Conservation (phyloP, 2,329 filamentous ascomycete species). For the Colletotrichum abscissum region DNA sequence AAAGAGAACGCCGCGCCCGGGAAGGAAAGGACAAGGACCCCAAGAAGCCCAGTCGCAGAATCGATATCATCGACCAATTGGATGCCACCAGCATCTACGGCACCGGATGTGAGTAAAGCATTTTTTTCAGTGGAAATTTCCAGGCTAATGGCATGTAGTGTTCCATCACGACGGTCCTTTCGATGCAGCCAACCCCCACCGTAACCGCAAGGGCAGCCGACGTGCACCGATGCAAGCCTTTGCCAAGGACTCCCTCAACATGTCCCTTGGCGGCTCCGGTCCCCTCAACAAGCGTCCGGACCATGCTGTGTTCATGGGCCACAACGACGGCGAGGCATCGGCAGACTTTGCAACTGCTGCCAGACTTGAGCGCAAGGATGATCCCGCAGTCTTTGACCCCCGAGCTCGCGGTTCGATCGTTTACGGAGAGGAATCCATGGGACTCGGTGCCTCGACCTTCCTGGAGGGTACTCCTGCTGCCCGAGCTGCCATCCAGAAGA, state of each 20-base stretch:
- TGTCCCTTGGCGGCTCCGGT: conserved; percentile 87
- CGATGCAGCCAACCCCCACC: conserved; percentile 93
- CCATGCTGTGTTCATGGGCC: conserved; percentile 87
- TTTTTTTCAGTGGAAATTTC: conserved; percentile 7
- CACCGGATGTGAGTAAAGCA: conserved; percentile 77
- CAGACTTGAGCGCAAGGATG: conserved; percentile 46
- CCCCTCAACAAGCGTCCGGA: conserved; percentile 86
- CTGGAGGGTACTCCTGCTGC: conserved; percentile 93
- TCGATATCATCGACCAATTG: conserved; percentile 96
- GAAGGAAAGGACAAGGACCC: conserved; percentile 60
- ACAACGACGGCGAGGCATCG: conserved; percentile 84
- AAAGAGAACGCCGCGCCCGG: conserved; percentile 62
- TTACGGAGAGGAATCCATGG: conserved; percentile 85
- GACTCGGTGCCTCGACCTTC: conserved; percentile 94
- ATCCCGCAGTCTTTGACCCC: conserved; percentile 74
- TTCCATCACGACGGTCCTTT: conserved; percentile 99
- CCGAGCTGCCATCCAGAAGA: conserved; percentile 79
- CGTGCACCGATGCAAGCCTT: conserved; percentile 97
- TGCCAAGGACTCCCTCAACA: conserved; percentile 91
- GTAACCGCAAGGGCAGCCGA: conserved; percentile 85
- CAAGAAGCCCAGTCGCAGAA: conserved; percentile 60
- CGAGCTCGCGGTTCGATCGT: conserved; percentile 75
- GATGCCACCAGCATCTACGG: conserved; percentile 97
- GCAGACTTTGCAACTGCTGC: conserved; percentile 72
- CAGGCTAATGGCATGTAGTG: conserved; percentile 62